Conservation (phyloP, 345 rosid genomes). For the Eucalyptus fibrosa region DNA sequence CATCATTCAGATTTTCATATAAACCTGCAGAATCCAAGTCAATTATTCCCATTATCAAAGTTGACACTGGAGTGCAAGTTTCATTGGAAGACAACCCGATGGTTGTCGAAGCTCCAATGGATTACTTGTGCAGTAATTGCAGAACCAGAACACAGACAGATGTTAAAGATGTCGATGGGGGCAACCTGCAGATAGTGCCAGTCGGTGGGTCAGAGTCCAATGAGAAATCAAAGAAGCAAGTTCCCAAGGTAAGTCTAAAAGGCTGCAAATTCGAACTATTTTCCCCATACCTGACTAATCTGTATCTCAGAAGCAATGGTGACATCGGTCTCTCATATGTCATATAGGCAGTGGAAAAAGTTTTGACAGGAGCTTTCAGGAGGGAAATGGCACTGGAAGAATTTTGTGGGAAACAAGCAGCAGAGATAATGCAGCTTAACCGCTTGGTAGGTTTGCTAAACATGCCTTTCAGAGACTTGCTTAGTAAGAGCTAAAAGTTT, state of each 20-base stretch:
- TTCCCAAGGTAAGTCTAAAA: conserved; percentile 59
- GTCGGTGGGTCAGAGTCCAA: conserved; percentile 36
- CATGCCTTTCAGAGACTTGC: background rate
- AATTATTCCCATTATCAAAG: conserved; percentile 28
- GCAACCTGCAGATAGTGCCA: conserved; percentile 54
- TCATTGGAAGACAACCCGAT: conserved; percentile 28
- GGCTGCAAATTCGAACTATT: background rate
- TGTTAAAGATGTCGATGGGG: conserved; percentile 25
- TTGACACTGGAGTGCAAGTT: conserved; percentile 85
- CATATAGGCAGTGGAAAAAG: conserved; percentile 88
- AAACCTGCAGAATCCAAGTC: conserved; percentile 43
- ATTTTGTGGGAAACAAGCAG: conserved; percentile 75
- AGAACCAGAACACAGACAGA: conserved; percentile 27
- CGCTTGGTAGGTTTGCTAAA: conserved; percentile 61
- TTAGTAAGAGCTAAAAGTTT: background rate
- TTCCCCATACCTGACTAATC: background rate
- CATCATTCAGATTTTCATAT: conserved; percentile 59
- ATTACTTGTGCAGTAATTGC: conserved; percentile 54
- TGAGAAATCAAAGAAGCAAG: conserved; percentile 54
- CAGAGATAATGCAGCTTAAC: conserved; percentile 80
- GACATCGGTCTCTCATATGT: background rate
- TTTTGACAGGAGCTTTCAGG: conserved; percentile 90
- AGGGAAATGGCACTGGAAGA: conserved; percentile 99
- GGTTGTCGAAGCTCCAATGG: conserved; percentile 13
- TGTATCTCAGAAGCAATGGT: background rate